Evolutionary conservation across 2,329 filamentous ascomycete species (phyloP), one percentile per base, ranked within the genome.

Genomic region (Botrytis pseudocinerea): DNA sequence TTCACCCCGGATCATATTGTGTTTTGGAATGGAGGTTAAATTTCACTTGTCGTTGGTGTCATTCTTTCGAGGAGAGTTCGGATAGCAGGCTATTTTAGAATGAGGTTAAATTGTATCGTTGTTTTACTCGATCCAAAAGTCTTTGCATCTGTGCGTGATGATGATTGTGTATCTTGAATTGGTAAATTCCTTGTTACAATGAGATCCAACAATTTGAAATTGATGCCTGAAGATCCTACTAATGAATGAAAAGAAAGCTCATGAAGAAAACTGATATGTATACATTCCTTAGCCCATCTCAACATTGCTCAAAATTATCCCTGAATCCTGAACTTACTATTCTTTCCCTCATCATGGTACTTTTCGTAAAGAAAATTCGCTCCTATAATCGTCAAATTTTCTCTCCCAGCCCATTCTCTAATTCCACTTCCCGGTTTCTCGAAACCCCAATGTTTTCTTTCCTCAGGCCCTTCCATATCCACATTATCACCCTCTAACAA

Each of bases 381-480:
- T 79, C 84, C 85, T 74, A 88, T 81, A 75, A 85, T 83, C 20
- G 82, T 81, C 74, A 88, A 77, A 14, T 82, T 83, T 78, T 87
- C 86, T 75, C 83, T 81, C 70, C 80, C 75, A 1, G 85, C 85
- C 86, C 86, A 88, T 71, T 85, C 81, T 76, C 83, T 82, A 35
- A 88, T 83, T 10, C 87, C 88, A 63, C 83, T 82, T 57, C 86
- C 81, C 66, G 83, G 78, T 74, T 84, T 81, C 0, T 83, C 85
- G 74, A 84, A 86, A 0, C 87, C 88, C 88, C 87, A 89, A 78
- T 88, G 85, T 79, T 85, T 82, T 51, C 87, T 80, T n/a, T 85
- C 83, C 68, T 81, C 79, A 0, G 88, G 87, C 73, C 80, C 83
- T 25, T 79, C 84, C 74, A 88, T 76, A 74, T 84, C 77, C 68